Base-by-base conservation (phyloP, 179 eudicot genomes). In the Vitellaria paradoxa region DNA sequence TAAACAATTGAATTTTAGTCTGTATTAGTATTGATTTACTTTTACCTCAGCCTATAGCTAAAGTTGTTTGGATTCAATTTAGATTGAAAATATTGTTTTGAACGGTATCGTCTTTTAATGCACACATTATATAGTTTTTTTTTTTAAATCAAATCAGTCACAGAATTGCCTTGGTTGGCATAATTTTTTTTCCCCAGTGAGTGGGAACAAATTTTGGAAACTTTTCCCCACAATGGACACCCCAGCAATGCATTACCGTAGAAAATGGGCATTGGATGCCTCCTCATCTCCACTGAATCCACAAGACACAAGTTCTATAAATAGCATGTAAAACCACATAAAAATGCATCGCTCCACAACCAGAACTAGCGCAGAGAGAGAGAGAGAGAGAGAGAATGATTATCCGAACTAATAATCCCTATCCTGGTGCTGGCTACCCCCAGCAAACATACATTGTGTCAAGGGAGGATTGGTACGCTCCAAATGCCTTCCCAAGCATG, bases 361-460 rank as follows among this genome's bases (percentile, higher is more conserved):
- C 37, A 30, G 37, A 20, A 21, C 66, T 46, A 62, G 6, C n/a
- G 30, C 24, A 62, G 7, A 65, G 37, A 55, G 37, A 30, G 37
- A 30, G 37, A 30, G 37, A 30, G 37, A 42, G 65, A 15, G 9
- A 42, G 3, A 23, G 67, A 46, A 77, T 77, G 80, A 11, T 61
- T 45, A 49, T 49, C 23, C 74, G 56, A 21, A 13, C 1, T 7
- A 50, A 12, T 15, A 69, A 70, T 52, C 4, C 24, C 30, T 60
- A 42, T n/a, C 68, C 68, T 37, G 47, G 56, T 30, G 49, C 17
- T 61, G 67, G 69, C 57, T 68, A 70, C 75, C 74, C 61, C 3
- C 75, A 69, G 23, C 70, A 70, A 60, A 49, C 60, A 40, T 77
- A 77, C 46, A 49, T 13, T 17, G 67, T 37, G 2, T 2, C 42